Base-by-base conservation (phyloP, 1,284 basidiomycete species). In the Flammula alnicola region DNA sequence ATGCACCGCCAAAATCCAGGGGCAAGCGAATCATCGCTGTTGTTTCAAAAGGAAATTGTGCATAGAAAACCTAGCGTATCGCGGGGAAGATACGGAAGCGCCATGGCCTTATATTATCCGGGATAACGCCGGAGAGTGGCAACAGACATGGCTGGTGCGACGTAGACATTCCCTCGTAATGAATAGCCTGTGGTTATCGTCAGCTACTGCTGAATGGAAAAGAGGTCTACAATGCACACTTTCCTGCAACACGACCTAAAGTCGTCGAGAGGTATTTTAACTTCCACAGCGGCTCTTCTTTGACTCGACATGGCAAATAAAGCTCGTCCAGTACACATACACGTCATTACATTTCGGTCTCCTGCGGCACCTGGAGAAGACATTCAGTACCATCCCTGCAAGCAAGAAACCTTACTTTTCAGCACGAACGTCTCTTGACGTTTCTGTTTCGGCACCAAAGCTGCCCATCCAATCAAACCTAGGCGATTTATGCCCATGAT, bases 241-340 rank as follows among this genome's bases (percentile, higher is more conserved):
- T 37, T 22, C n/a, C 14, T 39, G 37, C 25, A 39, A 39, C 22
- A 27, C 16, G 17, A 14, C 25, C 27, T 39, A 5, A 0, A 26
- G 22, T 26, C 14, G 11, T 12, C 25, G n/a, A 11, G 8, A 39
- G 8, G 12, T 9, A n/a, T 22, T 39, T 17, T 39, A 16, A 25
- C 37, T 26, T 12, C 8, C 12, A 22, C 3, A 16, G 23, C 27
- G 6, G 37, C 25, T 26, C 23, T 22, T 39, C 27, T n/a, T 25
- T 39, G 14, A 23, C 14, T 14, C 16, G n/a, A n/a, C n/a, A n/a
- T 14, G 23, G 37, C 37, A 16, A 39, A 39, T 39, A 39, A 25
- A n/a, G 37, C 37, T 39, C 37, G 37, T 39, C 37, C 37, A 39
- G 14, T 25, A 22, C 17, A 37, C 10, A 10, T 39, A 8, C 27